These are phyloP conservation scores for Cystoisospora suis DNA, from an alignment of 169 alveolate species.

Conservation along the genomic window DNA sequence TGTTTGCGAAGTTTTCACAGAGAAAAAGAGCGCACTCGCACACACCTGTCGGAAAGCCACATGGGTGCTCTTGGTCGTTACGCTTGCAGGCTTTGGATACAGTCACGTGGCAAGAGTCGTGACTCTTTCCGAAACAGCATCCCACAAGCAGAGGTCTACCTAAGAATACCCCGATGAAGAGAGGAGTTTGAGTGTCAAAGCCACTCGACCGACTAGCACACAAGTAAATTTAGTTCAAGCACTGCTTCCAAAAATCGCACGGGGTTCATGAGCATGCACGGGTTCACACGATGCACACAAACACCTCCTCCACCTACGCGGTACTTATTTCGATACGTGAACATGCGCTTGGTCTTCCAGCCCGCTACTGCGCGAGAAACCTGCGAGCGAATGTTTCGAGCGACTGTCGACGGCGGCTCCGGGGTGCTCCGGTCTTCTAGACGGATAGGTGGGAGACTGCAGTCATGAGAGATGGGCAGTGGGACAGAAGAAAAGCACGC, in stretches of 20 bases:
- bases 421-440: slow-evolving; percentile 38
- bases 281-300: too few species aligned
- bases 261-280: neutral
- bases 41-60: too few species aligned
- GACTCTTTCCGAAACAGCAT: too few species aligned
- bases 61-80: too few species aligned
- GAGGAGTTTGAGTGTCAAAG: too few species aligned
- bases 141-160: too few species aligned
- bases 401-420: slow-evolving; percentile 50
- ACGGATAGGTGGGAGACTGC: slow-evolving; percentile 41
- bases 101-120: too few species aligned
- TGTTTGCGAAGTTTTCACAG: too few species aligned
- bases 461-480: neutral
- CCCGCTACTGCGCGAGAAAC: slow-evolving; percentile 26
- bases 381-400: slow-evolving; percentile 28
- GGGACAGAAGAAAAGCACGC: neutral
- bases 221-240: neutral
- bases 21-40: too few species aligned
- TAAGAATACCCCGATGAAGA: too few species aligned
- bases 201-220: too few species aligned
- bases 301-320: neutral
- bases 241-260: neutral
- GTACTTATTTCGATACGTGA: slow-evolving; percentile 38
- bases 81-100: too few species aligned
- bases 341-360: slow-evolving; percentile 51